Evolutionary conservation across 2,329 filamentous ascomycete genomes (phyloP).

Genomic region (Penicillium sp.): DNA sequence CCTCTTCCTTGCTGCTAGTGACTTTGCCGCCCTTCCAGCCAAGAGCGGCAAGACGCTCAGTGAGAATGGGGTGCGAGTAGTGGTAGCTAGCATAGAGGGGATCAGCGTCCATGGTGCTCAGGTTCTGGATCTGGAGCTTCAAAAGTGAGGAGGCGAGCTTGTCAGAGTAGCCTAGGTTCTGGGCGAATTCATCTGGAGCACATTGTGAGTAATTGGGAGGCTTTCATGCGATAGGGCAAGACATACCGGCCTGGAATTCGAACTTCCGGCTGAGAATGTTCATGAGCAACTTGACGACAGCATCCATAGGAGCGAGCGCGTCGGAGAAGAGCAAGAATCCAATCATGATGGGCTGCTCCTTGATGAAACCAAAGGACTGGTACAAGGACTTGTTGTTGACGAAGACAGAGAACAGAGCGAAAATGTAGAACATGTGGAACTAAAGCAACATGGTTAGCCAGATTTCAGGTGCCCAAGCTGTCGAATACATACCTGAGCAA

Average conservation of each 20-base stretch:
- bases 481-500: constrained; percentile 67
- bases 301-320: constrained; percentile 90
- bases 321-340: constrained; percentile 98
- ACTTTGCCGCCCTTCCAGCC: constrained; percentile 71
- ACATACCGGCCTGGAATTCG: constrained; percentile 85
- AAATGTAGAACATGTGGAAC: constrained; percentile 95
- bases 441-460: constrained; percentile 40
- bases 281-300: constrained; percentile 92
- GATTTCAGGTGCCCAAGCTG: not conserved
- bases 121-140: constrained; percentile 97
- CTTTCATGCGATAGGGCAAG: not conserved
- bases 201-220: constrained; percentile 18
- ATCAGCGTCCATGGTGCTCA: constrained; percentile 98
- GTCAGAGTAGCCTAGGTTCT: constrained; percentile 76
- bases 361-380: constrained; percentile 83
- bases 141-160: constrained; percentile 87
- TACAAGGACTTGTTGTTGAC: constrained; percentile 94
- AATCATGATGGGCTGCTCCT: constrained; percentile 86
- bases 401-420: constrained; percentile 94
- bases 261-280: constrained; percentile 93
- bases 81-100: constrained; percentile 99
- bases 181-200: constrained; percentile 72
- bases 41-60: constrained; percentile 87
- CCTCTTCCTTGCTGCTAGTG: constrained; percentile 51
- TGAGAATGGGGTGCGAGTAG: constrained; percentile 95